Conservation (phyloP, 1,139 yeast species). For the Suhomyces coccinellae region DNA sequence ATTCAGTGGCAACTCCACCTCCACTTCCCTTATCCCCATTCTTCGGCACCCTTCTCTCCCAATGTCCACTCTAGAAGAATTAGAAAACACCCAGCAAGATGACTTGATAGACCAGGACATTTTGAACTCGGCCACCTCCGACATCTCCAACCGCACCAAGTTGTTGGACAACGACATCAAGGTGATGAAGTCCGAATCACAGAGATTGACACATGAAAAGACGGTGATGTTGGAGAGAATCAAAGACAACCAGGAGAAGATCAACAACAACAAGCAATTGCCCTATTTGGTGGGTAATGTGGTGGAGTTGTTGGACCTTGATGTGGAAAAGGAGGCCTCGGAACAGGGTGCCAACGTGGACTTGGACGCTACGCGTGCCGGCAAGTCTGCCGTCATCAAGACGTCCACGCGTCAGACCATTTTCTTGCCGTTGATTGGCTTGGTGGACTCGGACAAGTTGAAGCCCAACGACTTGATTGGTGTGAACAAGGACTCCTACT, state of each 20-base stretch:
- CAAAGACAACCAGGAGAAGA: constrained; percentile 94
- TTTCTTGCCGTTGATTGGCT: constrained; percentile 90
- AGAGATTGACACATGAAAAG: constrained; percentile 88
- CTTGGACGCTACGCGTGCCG: constrained; percentile 85
- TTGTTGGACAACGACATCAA: constrained; percentile 93
- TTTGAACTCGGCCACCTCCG: constrained; percentile 73
- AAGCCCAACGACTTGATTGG: constrained; percentile 98
- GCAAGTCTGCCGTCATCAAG: constrained; percentile 97
- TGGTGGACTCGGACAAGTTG: constrained; percentile 82
- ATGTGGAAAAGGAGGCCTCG: constrained; percentile 80
- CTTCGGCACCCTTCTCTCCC: not conserved
- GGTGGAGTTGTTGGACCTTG: constrained; percentile 87
- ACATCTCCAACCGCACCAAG: constrained; percentile 81
- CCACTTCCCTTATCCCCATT: not conserved
- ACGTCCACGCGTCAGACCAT: constrained; percentile 98
- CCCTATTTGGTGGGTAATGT: constrained; percentile 98
- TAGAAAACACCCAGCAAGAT: constrained; percentile 51
- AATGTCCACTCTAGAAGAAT: constrained; percentile 73
- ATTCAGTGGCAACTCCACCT: constrained; percentile 14
- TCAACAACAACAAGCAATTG: constrained; percentile 90
- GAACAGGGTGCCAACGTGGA: constrained; percentile 97
- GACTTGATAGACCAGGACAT: constrained; percentile 77
- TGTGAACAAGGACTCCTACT: constrained; percentile 93
- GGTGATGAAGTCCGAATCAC: constrained; percentile 90
- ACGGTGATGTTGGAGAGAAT: constrained; percentile 90